phyloP scores from a whole-genome alignment of 192 early-diverging fungal genomes.

The Pilobolus umbonatus region DNA sequence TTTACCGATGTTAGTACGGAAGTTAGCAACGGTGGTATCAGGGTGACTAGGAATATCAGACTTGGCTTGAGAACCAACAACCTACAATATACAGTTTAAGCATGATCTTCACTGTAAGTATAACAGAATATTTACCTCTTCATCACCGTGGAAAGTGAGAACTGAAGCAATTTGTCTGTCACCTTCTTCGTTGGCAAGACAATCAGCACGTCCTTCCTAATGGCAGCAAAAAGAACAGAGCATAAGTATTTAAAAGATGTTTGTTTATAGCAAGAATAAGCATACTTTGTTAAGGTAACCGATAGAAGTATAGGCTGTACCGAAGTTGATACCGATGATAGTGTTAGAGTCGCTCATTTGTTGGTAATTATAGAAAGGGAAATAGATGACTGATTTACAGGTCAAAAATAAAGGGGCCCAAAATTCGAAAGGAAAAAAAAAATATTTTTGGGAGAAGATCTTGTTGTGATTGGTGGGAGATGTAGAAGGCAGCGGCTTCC shows the following conservation, averaged over 20 bases:
- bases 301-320: constrained; percentile 80
- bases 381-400: no score
- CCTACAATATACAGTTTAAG: background rate
- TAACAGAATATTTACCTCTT: constrained; percentile 86
- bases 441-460: no score
- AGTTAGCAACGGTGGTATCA: constrained; percentile 85
- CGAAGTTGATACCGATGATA: constrained; percentile 81
- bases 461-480: no score
- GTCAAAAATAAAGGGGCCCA: background rate
- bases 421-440: no score
- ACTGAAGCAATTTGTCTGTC: constrained; percentile 92
- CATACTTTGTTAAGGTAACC: constrained; percentile 75
- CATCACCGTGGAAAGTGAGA: constrained; percentile 88
- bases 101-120: no score
- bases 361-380: background rate
- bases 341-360: constrained; percentile 31
- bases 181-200: constrained; percentile 98
- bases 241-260: background rate
- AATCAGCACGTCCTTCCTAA: constrained; percentile 69
- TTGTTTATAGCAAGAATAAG: background rate
- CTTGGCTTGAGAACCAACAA: constrained; percentile 66
- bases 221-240: background rate
- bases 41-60: constrained; percentile 84
- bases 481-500: no score
- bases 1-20: constrained; percentile 81